These are phyloP conservation scores for Lenwebbia sp. DNA, from an alignment of 345 rosid species.

Conservation along the genomic window DNA sequence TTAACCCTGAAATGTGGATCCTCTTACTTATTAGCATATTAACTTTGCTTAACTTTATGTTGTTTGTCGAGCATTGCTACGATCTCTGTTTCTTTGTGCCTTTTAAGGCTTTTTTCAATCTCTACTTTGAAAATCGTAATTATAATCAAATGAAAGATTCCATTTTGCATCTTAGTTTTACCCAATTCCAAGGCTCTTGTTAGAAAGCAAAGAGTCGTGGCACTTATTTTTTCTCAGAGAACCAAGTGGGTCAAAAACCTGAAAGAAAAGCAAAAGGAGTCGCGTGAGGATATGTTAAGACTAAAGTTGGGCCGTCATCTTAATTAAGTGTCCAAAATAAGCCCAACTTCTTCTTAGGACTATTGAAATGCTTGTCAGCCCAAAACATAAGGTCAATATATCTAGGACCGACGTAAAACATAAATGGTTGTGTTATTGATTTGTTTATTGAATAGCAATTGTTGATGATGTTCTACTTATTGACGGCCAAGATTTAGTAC, in stretches of 20 bases:
- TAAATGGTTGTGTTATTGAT: not conserved
- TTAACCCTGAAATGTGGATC: too few species aligned
- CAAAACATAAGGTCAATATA: not conserved
- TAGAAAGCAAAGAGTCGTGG: not conserved
- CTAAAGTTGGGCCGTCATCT: not conserved
- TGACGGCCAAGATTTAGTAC: not conserved
- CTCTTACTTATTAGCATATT: too few species aligned
- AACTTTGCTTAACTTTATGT: not conserved
- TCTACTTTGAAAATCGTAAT: not conserved
- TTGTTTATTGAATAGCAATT: not conserved
- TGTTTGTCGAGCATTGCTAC: not conserved
- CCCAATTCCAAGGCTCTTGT: not conserved
- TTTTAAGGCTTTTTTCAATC: too few species aligned
- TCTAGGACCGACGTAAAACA: not conserved
- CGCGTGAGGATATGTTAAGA: not conserved
- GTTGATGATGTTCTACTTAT: not conserved
- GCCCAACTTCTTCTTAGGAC: not conserved
- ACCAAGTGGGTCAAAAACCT: not conserved
- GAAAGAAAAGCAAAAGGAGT: not conserved
- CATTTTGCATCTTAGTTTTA: not conserved
- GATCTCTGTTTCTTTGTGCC: not conserved
- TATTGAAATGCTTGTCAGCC: not conserved
- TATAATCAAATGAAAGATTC: not conserved
- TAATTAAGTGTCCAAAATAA: not conserved
- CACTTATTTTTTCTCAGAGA: not conserved